Base-by-base conservation (phyloP, 2,329 filamentous ascomycete genomes). In the Corynespora cassiicola region DNA sequence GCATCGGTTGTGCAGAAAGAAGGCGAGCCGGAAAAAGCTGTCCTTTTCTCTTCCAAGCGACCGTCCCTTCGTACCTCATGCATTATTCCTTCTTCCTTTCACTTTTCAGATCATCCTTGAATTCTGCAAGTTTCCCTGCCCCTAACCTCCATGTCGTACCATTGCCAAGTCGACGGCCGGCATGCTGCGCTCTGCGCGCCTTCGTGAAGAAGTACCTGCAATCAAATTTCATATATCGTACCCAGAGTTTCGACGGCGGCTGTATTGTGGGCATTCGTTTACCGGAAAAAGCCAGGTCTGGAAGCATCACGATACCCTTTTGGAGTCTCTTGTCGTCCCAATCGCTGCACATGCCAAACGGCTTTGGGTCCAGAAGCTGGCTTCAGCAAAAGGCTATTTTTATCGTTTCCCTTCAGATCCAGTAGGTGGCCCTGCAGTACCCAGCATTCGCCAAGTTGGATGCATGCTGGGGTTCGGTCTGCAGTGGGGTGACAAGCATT, bases 401-500 rank as follows among this genome's bases (percentile, higher is more conserved):
- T 63, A 54, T 47, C 46, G 16, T 20, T 16, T 25, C 27, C 26
- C 31, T 51, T 31, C 40, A 56, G 45, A 57, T 50, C 42, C 40
- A 28, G 36, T 40, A 44, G 50, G 38, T 50, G 52, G 59, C 54
- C 57, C 58, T 61, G 59, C 61, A 63, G 56, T 23, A 48, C 28
- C 40, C 36, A 40, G 34, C 53, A 45, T 46, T 57, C 52, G 58
- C 56, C 54, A 56, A 59, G 18, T 35, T 55, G 53, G 41, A 58
- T 59, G 52, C 37, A 36, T 36, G 42, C 54, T 39, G 50, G 48
- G 53, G 42, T 40, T 43, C 45, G 42, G 43, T 41, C 46, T 33
- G 47, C 40, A 43, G 51, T 54, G 44, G 40, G 57, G 30, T 52
- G 59, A 66, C 61, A 68, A 64, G 63, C 63, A 62, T 67, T 66